Percentiles rank a stretch among this genome's conserved stretches.
phyloP scores from a whole-genome alignment of 2,329 filamentous ascomycete genomes.

The Chrysoporthe puriensis region DNA sequence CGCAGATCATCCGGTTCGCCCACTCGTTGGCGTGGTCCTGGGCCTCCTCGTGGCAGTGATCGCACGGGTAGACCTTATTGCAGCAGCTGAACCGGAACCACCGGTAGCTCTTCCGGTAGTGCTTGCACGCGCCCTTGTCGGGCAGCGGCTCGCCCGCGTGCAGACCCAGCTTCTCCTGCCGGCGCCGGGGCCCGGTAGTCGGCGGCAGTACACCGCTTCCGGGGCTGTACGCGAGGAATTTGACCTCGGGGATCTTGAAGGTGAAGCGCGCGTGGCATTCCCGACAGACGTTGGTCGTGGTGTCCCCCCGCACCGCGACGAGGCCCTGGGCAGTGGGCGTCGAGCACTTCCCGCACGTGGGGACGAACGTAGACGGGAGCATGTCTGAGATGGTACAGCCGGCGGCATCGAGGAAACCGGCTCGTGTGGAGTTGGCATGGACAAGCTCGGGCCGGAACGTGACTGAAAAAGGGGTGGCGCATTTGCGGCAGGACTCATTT shows the following conservation, averaged over 20 bases:
- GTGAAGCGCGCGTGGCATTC: constrained; percentile 81
- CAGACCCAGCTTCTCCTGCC: constrained; percentile 59
- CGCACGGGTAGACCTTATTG: constrained; percentile 61
- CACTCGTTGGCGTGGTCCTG: constrained; percentile 78
- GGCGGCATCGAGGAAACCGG: constrained; percentile 77
- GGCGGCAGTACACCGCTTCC: constrained; percentile 44
- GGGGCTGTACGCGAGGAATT: constrained; percentile 72
- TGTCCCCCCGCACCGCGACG: constrained; percentile 73
- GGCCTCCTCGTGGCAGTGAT: constrained; percentile 74
- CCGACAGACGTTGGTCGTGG: constrained; percentile 74
- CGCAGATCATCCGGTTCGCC: constrained; percentile 83
- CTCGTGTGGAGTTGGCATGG: constrained; percentile 72
- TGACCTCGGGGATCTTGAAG: constrained; percentile 77
- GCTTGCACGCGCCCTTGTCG: constrained; percentile 55
- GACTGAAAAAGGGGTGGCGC: constrained; percentile 54
- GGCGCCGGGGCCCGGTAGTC: constrained; percentile 46
- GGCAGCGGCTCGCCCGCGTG: constrained; percentile 61
- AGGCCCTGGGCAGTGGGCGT: constrained; percentile 68
- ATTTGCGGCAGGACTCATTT: constrained; percentile 61
- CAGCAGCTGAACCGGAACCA: constrained; percentile 72
- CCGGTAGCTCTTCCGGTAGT: constrained; percentile 62
- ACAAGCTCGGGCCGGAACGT: constrained; percentile 70
- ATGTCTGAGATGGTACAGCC: constrained; percentile 77
- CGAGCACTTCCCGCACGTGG: constrained; percentile 78
- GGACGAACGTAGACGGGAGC: constrained; percentile 78